These are phyloP conservation scores for Aspergillus asperescens DNA, from an alignment of 495 filamentous ascomycete species.

Conservation along the genomic window DNA sequence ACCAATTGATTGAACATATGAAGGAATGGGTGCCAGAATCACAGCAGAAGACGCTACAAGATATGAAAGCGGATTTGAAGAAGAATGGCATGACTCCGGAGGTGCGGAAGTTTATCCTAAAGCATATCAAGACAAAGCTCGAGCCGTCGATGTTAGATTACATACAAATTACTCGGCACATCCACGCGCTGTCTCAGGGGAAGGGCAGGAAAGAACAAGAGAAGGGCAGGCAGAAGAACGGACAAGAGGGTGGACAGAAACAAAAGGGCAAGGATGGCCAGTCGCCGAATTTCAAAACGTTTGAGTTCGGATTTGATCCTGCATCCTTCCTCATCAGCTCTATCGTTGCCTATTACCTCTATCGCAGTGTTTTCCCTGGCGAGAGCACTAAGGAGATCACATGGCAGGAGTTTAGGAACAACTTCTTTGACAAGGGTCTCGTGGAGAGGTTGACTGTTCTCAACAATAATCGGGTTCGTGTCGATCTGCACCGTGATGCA, in stretches of 20 bases:
- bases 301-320: slow-evolving; percentile 53
- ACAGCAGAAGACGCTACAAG: slow-evolving; percentile 26
- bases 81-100: slow-evolving; percentile 31
- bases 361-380: slow-evolving; percentile 55
- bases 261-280: slow-evolving; percentile 33
- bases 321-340: slow-evolving; percentile 49
- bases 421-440: slow-evolving; percentile 91
- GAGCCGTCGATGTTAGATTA: slow-evolving; percentile 38
- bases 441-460: slow-evolving; percentile 88
- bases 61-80: slow-evolving; percentile 30
- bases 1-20: slow-evolving; percentile 28
- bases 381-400: slow-evolving; percentile 79
- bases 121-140: slow-evolving; percentile 25
- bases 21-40: slow-evolving; percentile 26
- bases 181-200: slow-evolving; percentile 37
- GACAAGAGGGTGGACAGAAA: slow-evolving; percentile 4
- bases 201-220: slow-evolving; percentile 45
- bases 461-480: slow-evolving; percentile 66
- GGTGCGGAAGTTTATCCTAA: slow-evolving; percentile 28
- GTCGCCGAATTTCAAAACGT: slow-evolving; percentile 28
- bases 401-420: slow-evolving; percentile 90
- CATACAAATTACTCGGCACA: slow-evolving; percentile 30
- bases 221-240: slow-evolving; percentile 30
- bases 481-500: slow-evolving; percentile 80
- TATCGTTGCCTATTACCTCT: slow-evolving; percentile 58